Conservation (phyloP, 2,329 filamentous ascomycete genomes). For the Colletotrichum sp. region DNA sequence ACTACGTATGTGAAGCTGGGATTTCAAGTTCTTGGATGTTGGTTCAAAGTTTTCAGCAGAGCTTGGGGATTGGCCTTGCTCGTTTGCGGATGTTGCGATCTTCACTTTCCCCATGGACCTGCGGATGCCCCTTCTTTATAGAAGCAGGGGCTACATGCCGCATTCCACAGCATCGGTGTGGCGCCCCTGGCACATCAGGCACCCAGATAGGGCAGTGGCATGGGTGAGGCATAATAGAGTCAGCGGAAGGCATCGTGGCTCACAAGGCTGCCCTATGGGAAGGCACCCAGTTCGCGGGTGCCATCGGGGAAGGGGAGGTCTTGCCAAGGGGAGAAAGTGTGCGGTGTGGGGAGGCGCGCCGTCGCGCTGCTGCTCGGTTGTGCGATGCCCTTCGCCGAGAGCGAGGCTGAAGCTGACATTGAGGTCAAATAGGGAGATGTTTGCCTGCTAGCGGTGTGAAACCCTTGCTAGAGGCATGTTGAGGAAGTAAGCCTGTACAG, state of each 20-base stretch:
- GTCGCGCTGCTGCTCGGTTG: neutral
- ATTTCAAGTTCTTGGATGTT: neutral
- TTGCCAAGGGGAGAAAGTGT: neutral
- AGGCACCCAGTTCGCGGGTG: neutral
- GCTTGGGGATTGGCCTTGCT: neutral
- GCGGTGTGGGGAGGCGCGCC: neutral
- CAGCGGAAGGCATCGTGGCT: neutral
- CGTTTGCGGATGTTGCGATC: neutral
- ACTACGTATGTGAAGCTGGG: neutral
- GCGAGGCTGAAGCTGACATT: neutral
- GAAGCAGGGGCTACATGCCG: neutral
- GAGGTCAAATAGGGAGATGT: neutral
- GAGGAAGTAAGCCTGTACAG: neutral
- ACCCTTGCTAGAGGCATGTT: neutral
- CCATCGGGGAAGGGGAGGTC: neutral
- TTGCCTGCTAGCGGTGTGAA: neutral
- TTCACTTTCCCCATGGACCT: neutral
- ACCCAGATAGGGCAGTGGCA: neutral
- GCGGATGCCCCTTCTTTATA: conserved; percentile 14
- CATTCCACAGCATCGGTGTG: neutral
- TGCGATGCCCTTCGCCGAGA: neutral
- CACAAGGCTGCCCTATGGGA: conserved; percentile 8
- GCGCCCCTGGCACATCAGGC: neutral
- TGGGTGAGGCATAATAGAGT: neutral
- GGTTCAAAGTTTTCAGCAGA: neutral